Evolutionary conservation across 2,329 filamentous ascomycete species (phyloP).

Genomic region (Alternaria metachromatica): DNA sequence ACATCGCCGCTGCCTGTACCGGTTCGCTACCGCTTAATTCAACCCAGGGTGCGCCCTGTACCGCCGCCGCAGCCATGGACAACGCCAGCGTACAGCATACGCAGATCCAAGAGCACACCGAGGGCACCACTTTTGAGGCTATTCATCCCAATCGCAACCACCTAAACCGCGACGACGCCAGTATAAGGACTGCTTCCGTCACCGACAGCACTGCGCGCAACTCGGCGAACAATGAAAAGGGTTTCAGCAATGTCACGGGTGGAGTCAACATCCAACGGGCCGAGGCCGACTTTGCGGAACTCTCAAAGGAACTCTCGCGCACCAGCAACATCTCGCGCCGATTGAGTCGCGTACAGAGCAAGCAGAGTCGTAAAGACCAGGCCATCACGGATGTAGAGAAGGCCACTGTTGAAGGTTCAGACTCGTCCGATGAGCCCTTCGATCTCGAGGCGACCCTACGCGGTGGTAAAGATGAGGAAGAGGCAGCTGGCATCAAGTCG

Average conservation of each 20-base stretch:
- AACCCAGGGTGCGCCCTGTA: constrained; percentile 28
- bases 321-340: constrained; percentile 47
- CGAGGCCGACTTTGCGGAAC: constrained; percentile 72
- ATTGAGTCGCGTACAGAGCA: constrained; percentile 55
- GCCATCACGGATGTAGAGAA: constrained; percentile 65
- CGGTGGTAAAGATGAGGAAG: constrained; percentile 73
- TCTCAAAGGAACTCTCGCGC: constrained; percentile 59
- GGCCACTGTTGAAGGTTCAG: constrained; percentile 42
- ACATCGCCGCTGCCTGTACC: constrained; percentile 3
- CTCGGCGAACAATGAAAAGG: constrained; percentile 29
- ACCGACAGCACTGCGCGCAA: constrained; percentile 30
- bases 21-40: background rate
- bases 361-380: constrained; percentile 49
- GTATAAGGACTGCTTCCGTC: constrained; percentile 30
- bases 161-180: constrained; percentile 22
- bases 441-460: constrained; percentile 77
- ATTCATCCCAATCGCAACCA: constrained; percentile 34
- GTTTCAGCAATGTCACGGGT: constrained; percentile 16
- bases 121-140: constrained; percentile 35
- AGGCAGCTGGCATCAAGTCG: constrained; percentile 77
- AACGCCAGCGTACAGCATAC: constrained; percentile 29
- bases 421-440: constrained; percentile 62
- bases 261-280: constrained; percentile 70
- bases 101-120: constrained; percentile 28
- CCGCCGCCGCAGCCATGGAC: constrained; percentile 29